Evolutionary conservation across 78 protist genomes (phyloP).

Genomic region (Dictyostelium firmibasis): DNA sequence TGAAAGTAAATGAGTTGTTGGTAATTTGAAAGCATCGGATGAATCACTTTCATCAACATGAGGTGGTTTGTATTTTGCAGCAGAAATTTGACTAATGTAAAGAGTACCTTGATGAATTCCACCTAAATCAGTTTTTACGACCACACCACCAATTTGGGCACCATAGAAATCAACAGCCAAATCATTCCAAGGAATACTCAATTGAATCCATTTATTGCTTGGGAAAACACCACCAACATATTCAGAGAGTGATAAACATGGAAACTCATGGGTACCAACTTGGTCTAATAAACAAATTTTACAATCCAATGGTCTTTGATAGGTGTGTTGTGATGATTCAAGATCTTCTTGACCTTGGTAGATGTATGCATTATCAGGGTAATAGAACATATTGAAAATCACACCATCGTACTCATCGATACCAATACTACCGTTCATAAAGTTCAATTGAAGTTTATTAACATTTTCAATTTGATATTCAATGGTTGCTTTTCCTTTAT

Average conservation of each 20-base stretch:
- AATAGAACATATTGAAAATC: not conserved
- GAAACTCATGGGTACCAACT: not conserved
- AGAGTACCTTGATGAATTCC: slow-evolving; percentile 6
- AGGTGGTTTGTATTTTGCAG: not conserved
- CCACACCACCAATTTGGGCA: not conserved
- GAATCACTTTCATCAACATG: not conserved
- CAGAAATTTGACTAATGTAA: not conserved
- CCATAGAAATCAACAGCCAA: not conserved
- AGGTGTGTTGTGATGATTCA: not conserved
- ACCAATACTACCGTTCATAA: not conserved
- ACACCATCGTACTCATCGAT: not conserved
- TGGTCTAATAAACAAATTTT: not conserved
- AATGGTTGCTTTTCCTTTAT: not conserved
- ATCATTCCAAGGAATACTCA: slow-evolving; percentile 50
- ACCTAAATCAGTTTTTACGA: slow-evolving; percentile 4
- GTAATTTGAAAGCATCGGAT: not conserved
- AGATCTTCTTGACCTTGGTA: slow-evolving; percentile 11
- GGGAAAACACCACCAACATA: slow-evolving; percentile 60
- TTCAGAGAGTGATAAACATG: slow-evolving; percentile 20
- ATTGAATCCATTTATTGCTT: slow-evolving; percentile 4
- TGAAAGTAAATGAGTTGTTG: not conserved
- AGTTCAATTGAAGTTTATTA: not conserved
- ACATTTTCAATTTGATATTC: not conserved
- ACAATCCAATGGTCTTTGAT: not conserved
- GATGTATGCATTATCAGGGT: not conserved